Conservation (phyloP, 140 eudicot genomes). For the Oenanthe javanica region DNA sequence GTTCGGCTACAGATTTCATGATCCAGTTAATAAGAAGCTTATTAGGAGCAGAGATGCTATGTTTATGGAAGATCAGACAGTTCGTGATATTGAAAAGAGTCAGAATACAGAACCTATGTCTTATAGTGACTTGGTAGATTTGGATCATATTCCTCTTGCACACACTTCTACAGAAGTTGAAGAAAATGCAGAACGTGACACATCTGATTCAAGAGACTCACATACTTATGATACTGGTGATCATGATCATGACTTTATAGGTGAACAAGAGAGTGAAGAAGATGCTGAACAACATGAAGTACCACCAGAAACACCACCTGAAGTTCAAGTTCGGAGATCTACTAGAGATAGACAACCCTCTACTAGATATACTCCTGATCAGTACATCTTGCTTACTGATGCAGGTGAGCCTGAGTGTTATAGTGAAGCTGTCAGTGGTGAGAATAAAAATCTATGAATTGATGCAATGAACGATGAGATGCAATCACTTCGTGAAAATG, state of each 20-base stretch:
- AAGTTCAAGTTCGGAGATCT: neutral
- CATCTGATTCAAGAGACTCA: no score
- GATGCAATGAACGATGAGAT: neutral
- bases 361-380: neutral
- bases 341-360: neutral
- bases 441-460: neutral
- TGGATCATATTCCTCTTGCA: no score
- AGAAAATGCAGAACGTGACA: no score
- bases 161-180: no score
- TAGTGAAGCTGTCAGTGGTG: neutral
- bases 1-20: no score
- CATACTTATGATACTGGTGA: neutral
- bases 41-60: no score
- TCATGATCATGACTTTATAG: neutral
- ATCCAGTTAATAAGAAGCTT: no score
- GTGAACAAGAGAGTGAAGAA: neutral
- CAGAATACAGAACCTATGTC: no score
- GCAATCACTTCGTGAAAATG: no score
- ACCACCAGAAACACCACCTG: neutral
- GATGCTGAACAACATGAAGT: neutral
- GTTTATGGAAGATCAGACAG: no score
- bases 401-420: neutral
- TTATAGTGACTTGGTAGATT: no score
- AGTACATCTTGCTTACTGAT: neutral
- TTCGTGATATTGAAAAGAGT: no score